Percentiles rank a stretch among this genome's conserved stretches.
Conservation (phyloP, 2,329 filamentous ascomycete species). For the Venturiaceae sp. region DNA sequence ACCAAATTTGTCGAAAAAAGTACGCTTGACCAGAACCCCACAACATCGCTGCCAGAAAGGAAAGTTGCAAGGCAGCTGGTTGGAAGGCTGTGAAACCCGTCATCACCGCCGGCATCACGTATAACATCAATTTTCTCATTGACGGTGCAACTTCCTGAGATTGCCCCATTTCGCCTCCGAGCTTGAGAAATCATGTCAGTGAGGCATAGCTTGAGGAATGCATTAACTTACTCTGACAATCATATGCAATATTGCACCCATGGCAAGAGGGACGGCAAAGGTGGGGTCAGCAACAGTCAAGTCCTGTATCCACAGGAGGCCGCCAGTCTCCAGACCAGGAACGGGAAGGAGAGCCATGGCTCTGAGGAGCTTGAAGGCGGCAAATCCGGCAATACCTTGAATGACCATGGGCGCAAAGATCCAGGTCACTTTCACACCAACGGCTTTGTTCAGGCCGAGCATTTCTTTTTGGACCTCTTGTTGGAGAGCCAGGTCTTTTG, state of each 20-base stretch:
- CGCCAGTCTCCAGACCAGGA: slow-evolving; percentile 62
- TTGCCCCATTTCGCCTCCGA: slow-evolving; percentile 40
- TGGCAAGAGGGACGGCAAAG: slow-evolving; percentile 59
- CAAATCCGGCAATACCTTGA: slow-evolving; percentile 65
- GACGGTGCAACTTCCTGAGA: slow-evolving; percentile 20
- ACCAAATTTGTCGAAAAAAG: slow-evolving; percentile 24
- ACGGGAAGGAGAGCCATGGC: slow-evolving; percentile 72
- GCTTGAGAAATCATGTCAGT: slow-evolving; percentile 17
- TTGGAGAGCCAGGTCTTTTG: slow-evolving; percentile 33
- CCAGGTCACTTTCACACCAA: slow-evolving; percentile 42
- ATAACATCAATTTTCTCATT: slow-evolving; percentile 22
- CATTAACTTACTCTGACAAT: slow-evolving; percentile 45
- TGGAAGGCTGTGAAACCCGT: slow-evolving; percentile 44
- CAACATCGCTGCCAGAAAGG: slow-evolving; percentile 42
- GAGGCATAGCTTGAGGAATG: background rate
- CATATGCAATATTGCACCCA: slow-evolving; percentile 46
- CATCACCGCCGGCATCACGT: slow-evolving; percentile 43
- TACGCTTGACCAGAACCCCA: slow-evolving; percentile 28
- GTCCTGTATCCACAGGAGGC: slow-evolving; percentile 70
- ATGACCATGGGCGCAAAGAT: slow-evolving; percentile 46
- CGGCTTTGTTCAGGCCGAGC: slow-evolving; percentile 37
- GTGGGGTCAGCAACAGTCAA: slow-evolving; percentile 68
- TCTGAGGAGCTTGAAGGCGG: slow-evolving; percentile 67
- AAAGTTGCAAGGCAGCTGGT: slow-evolving; percentile 51
- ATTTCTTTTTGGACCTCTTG: slow-evolving; percentile 37